phyloP scores from a whole-genome alignment of 225 moss, liverwort and hornwort species.

The Physcomitrellopsis africana region DNA sequence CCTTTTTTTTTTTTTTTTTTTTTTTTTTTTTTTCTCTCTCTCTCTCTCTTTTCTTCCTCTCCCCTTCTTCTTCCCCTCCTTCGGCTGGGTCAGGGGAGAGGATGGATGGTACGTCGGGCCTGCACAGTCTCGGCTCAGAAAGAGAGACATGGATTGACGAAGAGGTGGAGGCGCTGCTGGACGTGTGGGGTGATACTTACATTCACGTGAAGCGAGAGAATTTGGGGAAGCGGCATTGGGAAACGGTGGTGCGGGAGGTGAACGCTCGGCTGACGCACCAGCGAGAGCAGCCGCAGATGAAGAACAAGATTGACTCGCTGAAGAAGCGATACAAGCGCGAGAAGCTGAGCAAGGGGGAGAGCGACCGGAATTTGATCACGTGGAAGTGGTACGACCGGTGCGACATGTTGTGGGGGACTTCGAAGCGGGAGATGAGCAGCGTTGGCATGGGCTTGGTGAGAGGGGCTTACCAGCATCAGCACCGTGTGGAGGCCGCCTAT shows the following conservation, averaged over 20 bases:
- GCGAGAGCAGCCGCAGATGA: conserved; percentile 70
- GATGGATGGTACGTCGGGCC: conserved; percentile 48
- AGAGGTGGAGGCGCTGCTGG: conserved; percentile 56
- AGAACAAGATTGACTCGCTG: conserved; percentile 69
- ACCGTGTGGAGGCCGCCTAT: conserved; percentile 14
- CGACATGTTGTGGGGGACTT: conserved; percentile 57
- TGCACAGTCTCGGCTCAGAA: conserved; percentile 51
- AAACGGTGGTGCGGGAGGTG: conserved; percentile 58
- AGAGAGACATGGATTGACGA: conserved; percentile 67
- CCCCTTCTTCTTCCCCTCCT: not conserved
- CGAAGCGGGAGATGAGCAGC: conserved; percentile 45
- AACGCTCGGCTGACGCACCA: conserved; percentile 50
- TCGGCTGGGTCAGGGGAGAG: conserved; percentile 34
- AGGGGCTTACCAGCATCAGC: conserved; percentile 12
- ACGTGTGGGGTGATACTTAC: conserved; percentile 64
- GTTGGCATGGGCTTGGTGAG: conserved; percentile 26
- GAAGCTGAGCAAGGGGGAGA: conserved; percentile 57
- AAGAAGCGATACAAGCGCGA: conserved; percentile 69
- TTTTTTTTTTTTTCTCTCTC: too few relatives aligned
- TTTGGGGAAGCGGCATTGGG: conserved; percentile 68
- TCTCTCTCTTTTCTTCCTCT: too few relatives aligned
- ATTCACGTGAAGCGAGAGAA: conserved; percentile 70
- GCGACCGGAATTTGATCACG: conserved; percentile 51
- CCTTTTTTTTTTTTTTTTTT: too few relatives aligned
- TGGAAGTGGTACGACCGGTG: conserved; percentile 70